Base-by-base conservation (phyloP, 345 rosid genomes). In the Sonneratia alba region DNA sequence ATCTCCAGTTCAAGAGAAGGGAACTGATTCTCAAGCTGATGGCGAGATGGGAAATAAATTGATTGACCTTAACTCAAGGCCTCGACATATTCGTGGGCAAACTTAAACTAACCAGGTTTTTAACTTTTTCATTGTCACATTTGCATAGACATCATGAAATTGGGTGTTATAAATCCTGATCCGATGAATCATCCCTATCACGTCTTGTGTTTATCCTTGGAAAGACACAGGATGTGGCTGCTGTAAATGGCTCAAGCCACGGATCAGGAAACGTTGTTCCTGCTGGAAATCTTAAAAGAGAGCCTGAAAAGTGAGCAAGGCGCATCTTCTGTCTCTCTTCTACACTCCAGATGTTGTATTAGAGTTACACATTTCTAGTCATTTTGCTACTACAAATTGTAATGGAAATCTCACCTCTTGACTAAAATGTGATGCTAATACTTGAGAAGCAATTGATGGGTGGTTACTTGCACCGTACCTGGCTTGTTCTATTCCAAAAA, bases 1-100 rank as follows among this genome's bases (percentile, higher is more conserved):
- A 40, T 63, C 85, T 12, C 66, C 64, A 8, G 78, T 55, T 73
- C 73, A 68, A 27, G 67, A 67, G 69, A 63, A 67, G 38, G 83
- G 82, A 64, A 74, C 80, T 73, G 78, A 73, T 65, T 82, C 79
- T 80, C 66, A 24, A 62, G 83, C 74, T 32, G 74, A 77, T 70
- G 79, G 66, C 37, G 79, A 65, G 73, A 79, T 69, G 76, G 85
- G 74, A n/a, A 73, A 75, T 42, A 76, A 79, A 66, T 75, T 84
- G 87, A 84, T 93, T 19, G 97, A 93, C 82, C 83, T 90, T 79
- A 93, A 93, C 72, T 83, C 82, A 75, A 87, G 85, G 78, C 96
- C 97, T 68, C 78, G 75, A 34, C 74, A 87, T 68, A 65, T 73
- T 65, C 85, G 81, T 18, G 89, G 80, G 9, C 88, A 87, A 70